Conservation (phyloP, 1,284 basidiomycete genomes). For the Papiliotrema nemorosa region DNA sequence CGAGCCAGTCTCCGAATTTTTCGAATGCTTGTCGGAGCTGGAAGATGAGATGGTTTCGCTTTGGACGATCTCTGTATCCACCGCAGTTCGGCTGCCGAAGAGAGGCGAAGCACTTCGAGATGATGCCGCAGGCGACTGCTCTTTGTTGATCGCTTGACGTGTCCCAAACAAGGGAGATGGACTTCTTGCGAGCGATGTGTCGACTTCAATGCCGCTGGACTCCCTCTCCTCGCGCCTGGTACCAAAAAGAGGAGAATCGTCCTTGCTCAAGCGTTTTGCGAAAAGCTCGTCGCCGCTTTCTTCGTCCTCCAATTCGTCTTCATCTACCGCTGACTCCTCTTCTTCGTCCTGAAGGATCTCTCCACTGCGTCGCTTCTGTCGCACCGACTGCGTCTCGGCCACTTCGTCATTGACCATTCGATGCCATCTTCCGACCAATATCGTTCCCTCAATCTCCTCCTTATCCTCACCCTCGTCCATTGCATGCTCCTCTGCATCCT, state of each 20-base stretch:
- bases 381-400: constrained; percentile 19
- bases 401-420: constrained; percentile 12
- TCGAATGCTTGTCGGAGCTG: too few species aligned
- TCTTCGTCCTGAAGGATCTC: constrained; percentile 5
- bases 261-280: too few species aligned
- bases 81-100: too few species aligned
- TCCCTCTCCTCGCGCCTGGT: too few species aligned
- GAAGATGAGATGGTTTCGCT: too few species aligned
- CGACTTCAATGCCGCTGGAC: too few species aligned
- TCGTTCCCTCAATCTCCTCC: constrained; percentile 3
- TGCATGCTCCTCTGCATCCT: constrained; percentile 1
- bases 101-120: too few species aligned
- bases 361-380: constrained; percentile 13
- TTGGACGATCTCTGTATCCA: too few species aligned
- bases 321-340: background rate
- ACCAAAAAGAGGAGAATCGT: too few species aligned
- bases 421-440: constrained; percentile 12
- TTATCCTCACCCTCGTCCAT: constrained; percentile 1
- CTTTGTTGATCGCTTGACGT: background rate
- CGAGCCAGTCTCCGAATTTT: too few species aligned
- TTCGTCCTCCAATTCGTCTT: background rate
- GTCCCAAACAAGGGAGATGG: background rate
- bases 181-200: background rate
- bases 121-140: too few species aligned
- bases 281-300: constrained; percentile 10